phyloP scores from a whole-genome alignment of 2,329 filamentous ascomycete genomes.

The Aspergillus awamori region DNA sequence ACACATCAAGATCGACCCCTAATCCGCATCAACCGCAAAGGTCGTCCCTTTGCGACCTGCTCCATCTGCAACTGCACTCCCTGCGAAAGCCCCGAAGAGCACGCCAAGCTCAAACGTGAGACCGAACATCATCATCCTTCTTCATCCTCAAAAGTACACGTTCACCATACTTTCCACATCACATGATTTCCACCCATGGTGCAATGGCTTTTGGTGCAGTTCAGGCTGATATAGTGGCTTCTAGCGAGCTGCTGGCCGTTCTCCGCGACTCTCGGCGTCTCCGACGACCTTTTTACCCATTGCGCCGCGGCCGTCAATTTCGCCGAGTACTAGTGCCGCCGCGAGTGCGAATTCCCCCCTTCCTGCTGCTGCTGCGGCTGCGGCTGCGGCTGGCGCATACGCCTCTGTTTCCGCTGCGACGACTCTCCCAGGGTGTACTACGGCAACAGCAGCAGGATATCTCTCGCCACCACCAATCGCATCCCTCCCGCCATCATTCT shows the following conservation, averaged over 20 bases:
- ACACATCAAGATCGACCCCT: constrained; percentile 74
- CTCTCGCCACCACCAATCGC: neutral
- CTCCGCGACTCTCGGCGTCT: constrained; percentile 15
- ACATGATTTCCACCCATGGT: neutral
- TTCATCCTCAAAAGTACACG: constrained; percentile 18
- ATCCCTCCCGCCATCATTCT: constrained; percentile 12
- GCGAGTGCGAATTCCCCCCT: neutral
- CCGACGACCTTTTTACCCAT: constrained; percentile 21
- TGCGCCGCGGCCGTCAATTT: constrained; percentile 21
- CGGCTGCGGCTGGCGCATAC: no score
- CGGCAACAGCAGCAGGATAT: neutral
- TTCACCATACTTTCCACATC: constrained; percentile 10
- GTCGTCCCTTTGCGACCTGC: constrained; percentile 93
- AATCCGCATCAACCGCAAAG: constrained; percentile 95
- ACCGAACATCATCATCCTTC: constrained; percentile 24
- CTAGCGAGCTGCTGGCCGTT: constrained; percentile 21
- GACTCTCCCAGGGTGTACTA: no score
- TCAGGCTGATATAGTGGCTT: constrained; percentile 20
- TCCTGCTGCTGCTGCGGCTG: neutral
- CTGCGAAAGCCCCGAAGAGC: constrained; percentile 87
- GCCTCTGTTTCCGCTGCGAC: no score
- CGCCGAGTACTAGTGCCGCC: constrained; percentile 7
- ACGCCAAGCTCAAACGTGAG: constrained; percentile 64
- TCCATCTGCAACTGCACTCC: constrained; percentile 82
- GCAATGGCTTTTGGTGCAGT: constrained; percentile 10